Percentiles rank a stretch among this genome's conserved stretches.
phyloP scores from a whole-genome alignment of 768 basidiomycete genomes.

The Gymnopilus dilepis region DNA sequence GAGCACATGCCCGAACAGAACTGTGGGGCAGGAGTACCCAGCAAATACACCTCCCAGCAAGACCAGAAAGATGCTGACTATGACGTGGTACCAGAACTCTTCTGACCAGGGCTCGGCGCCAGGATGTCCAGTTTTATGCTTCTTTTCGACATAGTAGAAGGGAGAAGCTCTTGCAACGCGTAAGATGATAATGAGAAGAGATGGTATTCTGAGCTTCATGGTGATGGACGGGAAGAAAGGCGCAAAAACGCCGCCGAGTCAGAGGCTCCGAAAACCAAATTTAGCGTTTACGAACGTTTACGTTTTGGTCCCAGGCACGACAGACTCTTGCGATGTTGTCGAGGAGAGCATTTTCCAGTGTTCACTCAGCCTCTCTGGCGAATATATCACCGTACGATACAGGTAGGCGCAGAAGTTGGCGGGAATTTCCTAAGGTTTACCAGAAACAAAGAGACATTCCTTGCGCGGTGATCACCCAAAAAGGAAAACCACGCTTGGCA shows the following conservation, averaged over 20 bases:
- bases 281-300: neutral
- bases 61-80: constrained; percentile 71
- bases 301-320: too few relatives aligned
- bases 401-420: too few relatives aligned
- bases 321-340: too few relatives aligned
- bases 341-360: too few relatives aligned
- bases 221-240: constrained; percentile 1
- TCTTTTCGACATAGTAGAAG: constrained; percentile 12
- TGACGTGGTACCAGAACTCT: constrained; percentile 78
- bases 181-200: constrained; percentile 22
- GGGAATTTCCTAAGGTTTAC: too few relatives aligned
- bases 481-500: neutral
- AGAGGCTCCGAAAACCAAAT: neutral
- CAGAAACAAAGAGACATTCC: too few relatives aligned
- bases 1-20: neutral
- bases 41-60: constrained; percentile 91
- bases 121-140: constrained; percentile 30
- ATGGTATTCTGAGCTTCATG: constrained; percentile 27
- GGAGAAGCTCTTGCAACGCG: constrained; percentile 26
- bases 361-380: too few relatives aligned
- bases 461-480: too few relatives aligned
- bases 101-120: constrained; percentile 51
- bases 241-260: neutral
- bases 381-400: too few relatives aligned
- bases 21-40: constrained; percentile 49